A percentile compares a stretch with the other conserved stretches of the same genome.
Conservation (phyloP, 2,329 filamentous ascomycete genomes). For the Dothistroma pini region DNA sequence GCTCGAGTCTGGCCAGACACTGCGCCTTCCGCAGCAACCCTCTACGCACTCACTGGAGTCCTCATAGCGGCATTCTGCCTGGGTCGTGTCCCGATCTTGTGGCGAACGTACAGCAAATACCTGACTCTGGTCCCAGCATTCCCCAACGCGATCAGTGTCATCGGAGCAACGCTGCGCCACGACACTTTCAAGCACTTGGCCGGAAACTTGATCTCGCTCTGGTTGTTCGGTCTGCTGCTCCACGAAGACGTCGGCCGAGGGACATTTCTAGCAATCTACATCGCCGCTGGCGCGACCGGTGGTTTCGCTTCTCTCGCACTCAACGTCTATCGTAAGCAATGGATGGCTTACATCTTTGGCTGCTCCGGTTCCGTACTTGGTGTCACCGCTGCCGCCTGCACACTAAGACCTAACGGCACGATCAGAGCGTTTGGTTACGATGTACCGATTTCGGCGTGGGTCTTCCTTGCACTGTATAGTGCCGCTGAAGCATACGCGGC, state of each 20-base stretch:
- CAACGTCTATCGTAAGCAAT: conserved; percentile 43
- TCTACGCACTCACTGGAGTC: conserved; percentile 57
- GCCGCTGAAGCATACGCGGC: conserved; percentile 27
- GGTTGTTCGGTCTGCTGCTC: conserved; percentile 62
- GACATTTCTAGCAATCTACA: conserved; percentile 65
- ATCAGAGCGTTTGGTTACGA: conserved; percentile 30
- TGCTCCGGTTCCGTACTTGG: conserved; percentile 64
- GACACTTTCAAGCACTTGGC: conserved; percentile 57
- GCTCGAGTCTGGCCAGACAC: conserved; percentile 59
- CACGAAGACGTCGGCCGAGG: conserved; percentile 69
- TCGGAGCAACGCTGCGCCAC: conserved; percentile 69
- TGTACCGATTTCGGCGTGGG: conserved; percentile 35
- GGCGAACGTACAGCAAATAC: conserved; percentile 64
- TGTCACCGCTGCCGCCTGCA: conserved; percentile 55
- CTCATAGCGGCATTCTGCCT: conserved; percentile 56
- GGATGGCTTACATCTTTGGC: conserved; percentile 57
- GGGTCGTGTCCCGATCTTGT: conserved; percentile 64
- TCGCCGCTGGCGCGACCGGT: conserved; percentile 56
- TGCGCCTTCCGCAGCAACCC: conserved; percentile 60
- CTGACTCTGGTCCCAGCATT: conserved; percentile 63
- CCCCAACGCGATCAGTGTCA: conserved; percentile 58
- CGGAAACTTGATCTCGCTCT: conserved; percentile 63
- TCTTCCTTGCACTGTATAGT: conserved; percentile 38
- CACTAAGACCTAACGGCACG: conserved; percentile 35
- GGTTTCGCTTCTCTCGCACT: conserved; percentile 56